Evolutionary conservation across 2,329 filamentous ascomycete species (phyloP), one percentile per base, ranked within the genome.

Genomic region (Celoporthe dispersa): DNA sequence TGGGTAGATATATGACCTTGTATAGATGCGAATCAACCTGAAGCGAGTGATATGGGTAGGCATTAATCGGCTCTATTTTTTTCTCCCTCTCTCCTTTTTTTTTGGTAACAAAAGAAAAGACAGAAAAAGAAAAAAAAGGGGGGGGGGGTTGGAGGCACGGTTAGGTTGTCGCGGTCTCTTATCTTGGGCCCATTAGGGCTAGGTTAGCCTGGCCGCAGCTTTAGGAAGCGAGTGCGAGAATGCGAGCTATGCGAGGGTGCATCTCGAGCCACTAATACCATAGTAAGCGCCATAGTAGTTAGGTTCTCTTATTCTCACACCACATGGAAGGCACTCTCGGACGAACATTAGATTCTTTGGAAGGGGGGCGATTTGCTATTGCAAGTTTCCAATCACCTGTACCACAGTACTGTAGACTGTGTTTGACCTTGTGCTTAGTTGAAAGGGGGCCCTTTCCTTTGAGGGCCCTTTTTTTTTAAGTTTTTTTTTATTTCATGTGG

Each of bases 201-300:
- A 25, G 51, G 11, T 25, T 59, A 37, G 44, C 14, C 60, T 33
- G 4, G 35, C 57, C 22, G n/a, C 12, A 33, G 48, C 57, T 11
- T 31, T 14, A n/a, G 16, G 59, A 41, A 53, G 62, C 62, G 67
- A 69, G 35, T 55, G 67, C 55, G 67, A 62, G 55, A 39, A 61
- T 61, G 62, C 48, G 41, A 65, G 28, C 14, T 64, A 57, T 39
- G 64, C 64, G 64, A 66, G n/a, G 33, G 22, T 22, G 53, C 44
- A 39, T 22, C 28, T 31, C n/a, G 33, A 51, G 25, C 22, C 37
- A 28, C 16, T 55, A 31, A 53, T 12, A n/a, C 44, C 44, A 48
- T 9, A 48, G 44, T 48, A 33, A 35, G 55, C 19, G 16, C 37
- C 55, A 39, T 44, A 31, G 64, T 16, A 16, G 51, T 31, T 28